Evolutionary conservation across 106 monocot species (phyloP).

Genomic region (Hemerocallis citrina): DNA sequence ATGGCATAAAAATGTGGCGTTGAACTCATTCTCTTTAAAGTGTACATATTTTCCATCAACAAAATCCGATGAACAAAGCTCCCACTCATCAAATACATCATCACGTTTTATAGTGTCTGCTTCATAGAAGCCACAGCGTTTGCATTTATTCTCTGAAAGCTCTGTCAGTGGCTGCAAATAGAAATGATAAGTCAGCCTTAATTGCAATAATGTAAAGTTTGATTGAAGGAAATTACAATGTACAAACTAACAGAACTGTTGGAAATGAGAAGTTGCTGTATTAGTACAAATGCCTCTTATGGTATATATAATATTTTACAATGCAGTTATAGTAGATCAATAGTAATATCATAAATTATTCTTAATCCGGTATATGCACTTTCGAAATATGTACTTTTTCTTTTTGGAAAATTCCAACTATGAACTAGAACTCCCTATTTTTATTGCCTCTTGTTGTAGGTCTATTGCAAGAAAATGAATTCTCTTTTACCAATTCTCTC

Average conservation of each 20-base stretch:
- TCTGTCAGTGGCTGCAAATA: constrained; percentile 73
- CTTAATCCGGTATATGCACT: too few species aligned
- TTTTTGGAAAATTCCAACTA: too few species aligned
- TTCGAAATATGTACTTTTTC: too few species aligned
- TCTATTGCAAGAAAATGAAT: too few species aligned
- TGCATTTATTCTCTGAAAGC: constrained; percentile 82
- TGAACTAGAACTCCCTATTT: too few species aligned
- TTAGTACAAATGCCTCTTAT: too few species aligned
- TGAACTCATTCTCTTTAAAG: constrained; percentile 68
- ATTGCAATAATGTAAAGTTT: background rate
- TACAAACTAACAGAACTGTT: background rate
- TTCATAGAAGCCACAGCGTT: constrained; percentile 89
- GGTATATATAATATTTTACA: too few species aligned
- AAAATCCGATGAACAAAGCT: constrained; percentile 79
- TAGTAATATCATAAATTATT: too few species aligned
- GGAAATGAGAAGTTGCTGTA: background rate
- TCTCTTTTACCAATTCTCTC: too few species aligned
- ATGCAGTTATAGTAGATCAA: too few species aligned
- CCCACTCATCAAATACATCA: constrained; percentile 94
- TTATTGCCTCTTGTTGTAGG: too few species aligned
- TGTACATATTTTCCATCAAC: constrained; percentile 47
- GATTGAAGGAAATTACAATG: background rate
- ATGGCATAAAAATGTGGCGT: constrained; percentile 84
- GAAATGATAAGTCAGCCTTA: background rate
- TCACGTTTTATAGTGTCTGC: constrained; percentile 33